These are phyloP conservation scores for Tetradesmus lagerheimii DNA, from an alignment of 139 green algal species.

Conservation along the genomic window DNA sequence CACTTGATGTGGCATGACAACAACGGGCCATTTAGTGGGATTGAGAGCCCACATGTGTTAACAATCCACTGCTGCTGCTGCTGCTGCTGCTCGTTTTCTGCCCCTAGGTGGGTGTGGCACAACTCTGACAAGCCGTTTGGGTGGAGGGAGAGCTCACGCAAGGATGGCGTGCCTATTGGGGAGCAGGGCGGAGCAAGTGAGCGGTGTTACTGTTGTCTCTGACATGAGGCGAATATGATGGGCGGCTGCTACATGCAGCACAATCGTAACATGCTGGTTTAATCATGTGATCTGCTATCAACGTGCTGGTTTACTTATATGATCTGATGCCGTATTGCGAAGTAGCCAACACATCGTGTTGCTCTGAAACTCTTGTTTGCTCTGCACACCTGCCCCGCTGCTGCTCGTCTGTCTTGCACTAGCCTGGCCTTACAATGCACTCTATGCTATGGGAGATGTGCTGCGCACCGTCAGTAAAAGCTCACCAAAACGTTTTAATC, in stretches of 20 bases:
- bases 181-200: slow-evolving; percentile 1
- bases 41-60: neutral
- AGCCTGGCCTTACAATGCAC: neutral
- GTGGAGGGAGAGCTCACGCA: neutral
- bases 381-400: too few species aligned
- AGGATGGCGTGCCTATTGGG: slow-evolving; percentile 24
- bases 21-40: too few species aligned
- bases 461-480: neutral
- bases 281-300: too few species aligned
- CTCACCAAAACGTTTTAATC: too few species aligned
- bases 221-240: too few species aligned
- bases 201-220: too few species aligned
- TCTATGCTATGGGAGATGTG: neutral
- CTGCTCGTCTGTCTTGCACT: neutral
- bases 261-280: too few species aligned
- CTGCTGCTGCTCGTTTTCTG: neutral
- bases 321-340: too few species aligned
- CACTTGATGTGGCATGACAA: too few species aligned
- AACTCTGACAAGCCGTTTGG: slow-evolving; percentile 24
- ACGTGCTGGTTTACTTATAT: too few species aligned
- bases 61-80: neutral
- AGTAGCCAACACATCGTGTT: too few species aligned
- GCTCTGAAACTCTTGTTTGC: too few species aligned
- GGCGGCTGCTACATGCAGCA: neutral
- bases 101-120: slow-evolving; percentile 11